Conservation (phyloP, 768 basidiomycete species). For the Mycena sanguinolenta region DNA sequence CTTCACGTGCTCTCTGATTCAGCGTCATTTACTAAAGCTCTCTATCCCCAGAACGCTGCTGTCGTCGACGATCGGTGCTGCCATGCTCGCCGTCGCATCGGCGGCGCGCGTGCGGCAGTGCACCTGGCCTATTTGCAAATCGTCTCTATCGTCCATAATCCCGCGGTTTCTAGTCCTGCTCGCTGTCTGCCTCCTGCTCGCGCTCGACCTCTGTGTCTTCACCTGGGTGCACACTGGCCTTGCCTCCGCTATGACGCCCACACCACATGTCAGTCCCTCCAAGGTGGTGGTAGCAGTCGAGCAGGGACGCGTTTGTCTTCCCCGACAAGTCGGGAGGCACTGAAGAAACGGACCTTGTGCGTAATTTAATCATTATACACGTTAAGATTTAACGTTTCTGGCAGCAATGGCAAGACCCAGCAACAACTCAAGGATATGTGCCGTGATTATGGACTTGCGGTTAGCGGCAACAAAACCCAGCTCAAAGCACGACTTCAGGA, state of each 20-base stretch:
- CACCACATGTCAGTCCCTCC: background rate
- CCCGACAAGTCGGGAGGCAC: background rate
- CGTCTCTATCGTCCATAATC: background rate
- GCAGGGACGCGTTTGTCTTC: slow-evolving; percentile 1
- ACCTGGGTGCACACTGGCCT: slow-evolving; percentile 7
- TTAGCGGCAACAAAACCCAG: slow-evolving; percentile 15
- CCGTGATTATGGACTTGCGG: slow-evolving; percentile 3
- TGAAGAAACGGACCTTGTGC: slow-evolving; percentile 14
- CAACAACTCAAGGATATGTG: slow-evolving; percentile 2
- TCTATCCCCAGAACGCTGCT: slow-evolving; percentile 1
- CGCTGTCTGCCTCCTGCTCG: background rate
- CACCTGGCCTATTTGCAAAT: slow-evolving; percentile 1
- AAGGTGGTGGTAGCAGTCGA: slow-evolving; percentile 16
- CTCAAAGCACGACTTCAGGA: slow-evolving; percentile 7
- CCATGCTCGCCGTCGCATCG: slow-evolving; percentile 22
- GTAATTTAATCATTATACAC: background rate
- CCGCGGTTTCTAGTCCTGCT: slow-evolving; percentile 10
- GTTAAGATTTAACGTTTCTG: background rate
- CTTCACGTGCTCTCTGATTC: background rate
- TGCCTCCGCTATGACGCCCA: background rate
- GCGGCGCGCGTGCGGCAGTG: no score
- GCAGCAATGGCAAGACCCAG: slow-evolving; percentile 3
- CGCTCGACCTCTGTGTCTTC: slow-evolving; percentile 9
- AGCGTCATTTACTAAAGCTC: slow-evolving; percentile 2
- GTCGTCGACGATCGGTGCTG: slow-evolving; percentile 13